Base-by-base conservation (phyloP, 495 filamentous ascomycete species). In the Paragyromitra xinjiangensis region DNA sequence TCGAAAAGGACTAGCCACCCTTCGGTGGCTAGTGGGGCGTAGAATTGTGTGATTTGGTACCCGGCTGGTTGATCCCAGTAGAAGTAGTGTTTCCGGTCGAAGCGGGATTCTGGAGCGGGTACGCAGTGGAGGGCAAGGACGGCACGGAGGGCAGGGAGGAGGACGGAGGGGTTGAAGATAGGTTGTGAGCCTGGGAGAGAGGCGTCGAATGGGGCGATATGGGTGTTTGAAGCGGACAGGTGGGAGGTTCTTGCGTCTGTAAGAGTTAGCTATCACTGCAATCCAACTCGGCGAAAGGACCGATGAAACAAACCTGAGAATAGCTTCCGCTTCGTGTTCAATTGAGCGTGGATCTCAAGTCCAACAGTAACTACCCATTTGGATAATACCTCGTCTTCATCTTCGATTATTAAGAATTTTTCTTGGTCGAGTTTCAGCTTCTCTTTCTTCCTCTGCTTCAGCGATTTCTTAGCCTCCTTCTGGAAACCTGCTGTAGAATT, bases 11-110 rank as follows among this genome's bases (percentile, higher is more conserved):
- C 86, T 16, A 99, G 86, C 71, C 84, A 84, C 29, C 95, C 96
- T 80, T 94, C 85, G 69, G 86, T 86, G 0, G 95, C 95, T 82
- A 98, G 94, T 0, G 95, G 94, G 78, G 93, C 88, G 79, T 89
- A 97, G 84, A 94, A 98, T 81, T 99, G 96, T 6, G 95, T 99
- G 69, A 99, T 95, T 83, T 99, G 95, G 84, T 98, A 99, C 0
- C 95, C 95, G 0, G 91, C 86, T 6, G 96, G 95, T 82, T 99
- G 95, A 83, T 99, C 95, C 88, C 94, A 95, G 84, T 98, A 96
- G 84, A 98, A 98, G 83, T 99, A 99, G 81, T 99, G 95, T 83
- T 99, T 99, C 63, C 95, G 88, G 84, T 99, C 95, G 83, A 96
- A 99, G 42, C 88, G 88, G 81, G 93, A 96, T 59, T 87, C 87